Evolutionary conservation across 352 stramenopile genomes (phyloP), one percentile per base, ranked within the genome.

Genomic region (Phytophthora europaea): DNA sequence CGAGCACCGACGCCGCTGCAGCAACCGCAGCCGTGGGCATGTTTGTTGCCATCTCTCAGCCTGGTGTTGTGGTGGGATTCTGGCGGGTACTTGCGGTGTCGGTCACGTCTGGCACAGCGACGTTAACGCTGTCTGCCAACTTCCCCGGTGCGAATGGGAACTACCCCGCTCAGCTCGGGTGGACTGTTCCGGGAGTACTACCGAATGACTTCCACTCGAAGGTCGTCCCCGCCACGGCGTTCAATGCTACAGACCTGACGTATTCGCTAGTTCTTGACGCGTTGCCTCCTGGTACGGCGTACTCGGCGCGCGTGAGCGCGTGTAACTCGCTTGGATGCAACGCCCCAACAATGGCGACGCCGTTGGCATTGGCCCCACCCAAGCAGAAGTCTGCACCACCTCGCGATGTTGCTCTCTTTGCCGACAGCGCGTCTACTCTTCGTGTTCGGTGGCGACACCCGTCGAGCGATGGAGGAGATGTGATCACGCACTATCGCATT

Each of bases 401-500:
- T 23, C 88, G 82, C 31, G 89, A 84, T 26, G 87, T 98, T 6
- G 80, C 91, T 13, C 63, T 95, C 40, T 90, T 95, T 66, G 81
- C 84, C 0, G 88, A 94, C 43, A 81, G 82, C 6, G 83, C 86
- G 10, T 92, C 88, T 8, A 92, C 90, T 60, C 76, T 99, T 23
- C 84, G 83, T 6, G 74, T 98, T n/a, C 77, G 94, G 3, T 99
- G 94, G 85, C 91, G 84, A n/a, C 85, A 97, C 31, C 97, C 97
- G 1, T 33, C 78, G 3, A 98, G 93, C 64, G 88, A 99, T 68
- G 97, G 97, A 16, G 97, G 97, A 3, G 91, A 98, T 34, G 71
- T 84, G 0, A 91, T 99, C 50, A 97, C 93, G 8, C 97, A 98
- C 68, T 99, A 99, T 57, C 81, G 94, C 3, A 81, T 99, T 6